Conservation (phyloP, 1,284 basidiomycete species). For the Trichosporon asahii region DNA sequence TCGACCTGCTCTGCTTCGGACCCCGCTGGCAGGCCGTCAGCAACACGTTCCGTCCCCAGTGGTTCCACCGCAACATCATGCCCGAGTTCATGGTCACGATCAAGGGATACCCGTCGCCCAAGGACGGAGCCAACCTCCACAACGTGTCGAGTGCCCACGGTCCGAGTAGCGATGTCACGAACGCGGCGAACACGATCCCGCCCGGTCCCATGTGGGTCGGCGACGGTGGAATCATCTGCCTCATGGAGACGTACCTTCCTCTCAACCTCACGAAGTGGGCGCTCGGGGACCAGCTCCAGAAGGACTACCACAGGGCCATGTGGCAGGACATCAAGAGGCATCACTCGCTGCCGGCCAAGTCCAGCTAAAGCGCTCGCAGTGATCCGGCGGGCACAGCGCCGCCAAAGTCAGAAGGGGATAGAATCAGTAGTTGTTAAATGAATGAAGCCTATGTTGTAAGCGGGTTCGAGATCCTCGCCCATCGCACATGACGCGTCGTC, state of each 20-base stretch:
- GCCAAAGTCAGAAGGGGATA: background rate
- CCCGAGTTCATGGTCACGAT: constrained; percentile 28
- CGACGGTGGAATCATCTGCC: constrained; percentile 7
- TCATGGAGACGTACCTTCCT: constrained; percentile 13
- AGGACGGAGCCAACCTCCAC: constrained; percentile 34
- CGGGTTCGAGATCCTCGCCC: too few species aligned
- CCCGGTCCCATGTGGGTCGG: constrained; percentile 9
- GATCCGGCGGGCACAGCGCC: background rate
- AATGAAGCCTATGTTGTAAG: background rate
- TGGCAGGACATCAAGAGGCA: constrained; percentile 20
- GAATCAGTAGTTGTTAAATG: background rate
- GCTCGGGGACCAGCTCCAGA: constrained; percentile 34
- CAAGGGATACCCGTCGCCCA: constrained; percentile 18
- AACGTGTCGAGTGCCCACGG: constrained; percentile 38
- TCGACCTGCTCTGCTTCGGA: constrained; percentile 28
- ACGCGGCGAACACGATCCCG: constrained; percentile 8
- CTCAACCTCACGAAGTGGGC: constrained; percentile 17
- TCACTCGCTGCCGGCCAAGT: constrained; percentile 14
- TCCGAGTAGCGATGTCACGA: constrained; percentile 26
- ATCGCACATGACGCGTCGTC: too few species aligned
- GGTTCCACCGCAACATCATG: constrained; percentile 62
- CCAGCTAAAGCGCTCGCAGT: background rate
- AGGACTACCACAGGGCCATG: constrained; percentile 27
- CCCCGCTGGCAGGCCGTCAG: constrained; percentile 42
- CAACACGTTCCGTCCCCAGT: constrained; percentile 45